Evolutionary conservation across 1,284 basidiomycete genomes (phyloP).

Genomic region (Ganoderma meredithae): DNA sequence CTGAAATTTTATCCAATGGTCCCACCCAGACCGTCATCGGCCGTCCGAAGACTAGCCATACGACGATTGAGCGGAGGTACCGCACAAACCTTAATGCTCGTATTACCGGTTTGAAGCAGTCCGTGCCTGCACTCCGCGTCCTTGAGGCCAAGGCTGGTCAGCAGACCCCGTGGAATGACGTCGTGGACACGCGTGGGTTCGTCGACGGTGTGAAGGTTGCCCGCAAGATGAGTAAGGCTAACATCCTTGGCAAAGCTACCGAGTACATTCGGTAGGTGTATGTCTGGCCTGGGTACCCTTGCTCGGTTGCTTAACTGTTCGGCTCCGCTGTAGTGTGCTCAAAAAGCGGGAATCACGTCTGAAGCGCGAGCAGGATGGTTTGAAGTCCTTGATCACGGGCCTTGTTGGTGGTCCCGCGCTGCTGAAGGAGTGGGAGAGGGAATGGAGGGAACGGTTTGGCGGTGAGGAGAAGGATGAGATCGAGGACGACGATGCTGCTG

Average conservation of each 20-base stretch:
- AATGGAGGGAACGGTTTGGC: constrained; percentile 76
- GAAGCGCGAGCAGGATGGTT: constrained; percentile 74
- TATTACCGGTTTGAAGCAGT: constrained; percentile 82
- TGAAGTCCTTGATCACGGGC: constrained; percentile 69
- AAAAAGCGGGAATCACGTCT: constrained; percentile 77
- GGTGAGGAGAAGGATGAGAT: constrained; percentile 79
- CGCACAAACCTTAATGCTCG: constrained; percentile 91
- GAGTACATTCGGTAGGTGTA: constrained; percentile 72
- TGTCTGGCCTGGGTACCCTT: constrained; percentile 5
- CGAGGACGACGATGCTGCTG: constrained; percentile 48
- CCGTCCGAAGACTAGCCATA: constrained; percentile 88
- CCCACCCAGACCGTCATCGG: constrained; percentile 41
- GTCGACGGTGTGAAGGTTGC: constrained; percentile 86
- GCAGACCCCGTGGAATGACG: constrained; percentile 50
- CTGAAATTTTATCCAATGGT: constrained; percentile 27
- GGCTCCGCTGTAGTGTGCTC: constrained; percentile 56
- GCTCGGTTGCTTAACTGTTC: background rate
- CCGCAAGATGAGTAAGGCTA: constrained; percentile 85
- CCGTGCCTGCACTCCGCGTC: constrained; percentile 84
- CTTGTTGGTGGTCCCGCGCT: constrained; percentile 76
- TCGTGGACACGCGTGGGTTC: constrained; percentile 77
- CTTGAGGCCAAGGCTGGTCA: constrained; percentile 51
- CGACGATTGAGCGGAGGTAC: constrained; percentile 90
- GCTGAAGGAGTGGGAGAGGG: constrained; percentile 75
- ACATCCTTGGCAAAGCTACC: constrained; percentile 82